phyloP scores from a whole-genome alignment of 176 grass and related monocot genomes.

The Avena insularis region DNA sequence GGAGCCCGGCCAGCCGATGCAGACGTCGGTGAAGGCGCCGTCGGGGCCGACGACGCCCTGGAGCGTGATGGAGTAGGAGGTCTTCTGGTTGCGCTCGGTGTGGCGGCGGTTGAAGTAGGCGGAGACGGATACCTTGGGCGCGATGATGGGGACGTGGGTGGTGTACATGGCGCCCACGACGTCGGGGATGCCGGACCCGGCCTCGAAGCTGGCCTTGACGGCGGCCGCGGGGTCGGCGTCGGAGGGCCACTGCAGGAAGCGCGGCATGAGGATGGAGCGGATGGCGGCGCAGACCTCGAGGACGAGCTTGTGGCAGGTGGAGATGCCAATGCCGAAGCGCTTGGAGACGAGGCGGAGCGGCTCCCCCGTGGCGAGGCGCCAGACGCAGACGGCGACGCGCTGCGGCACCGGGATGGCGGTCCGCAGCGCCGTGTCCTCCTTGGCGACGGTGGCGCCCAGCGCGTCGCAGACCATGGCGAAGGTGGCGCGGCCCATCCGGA shows the following conservation, averaged over 20 bases:
- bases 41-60: slow-evolving; percentile 71
- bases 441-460: slow-evolving; percentile 59
- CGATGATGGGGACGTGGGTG: slow-evolving; percentile 76
- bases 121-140: slow-evolving; percentile 59
- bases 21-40: slow-evolving; percentile 69
- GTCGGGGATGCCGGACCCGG: slow-evolving; percentile 40
- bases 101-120: slow-evolving; percentile 68
- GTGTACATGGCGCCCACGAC: slow-evolving; percentile 69
- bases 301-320: slow-evolving; percentile 81
- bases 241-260: slow-evolving; percentile 64
- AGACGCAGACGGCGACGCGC: slow-evolving; percentile 69
- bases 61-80: slow-evolving; percentile 71
- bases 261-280: slow-evolving; percentile 61
- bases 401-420: slow-evolving; percentile 64
- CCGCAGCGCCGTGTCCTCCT: slow-evolving; percentile 77
- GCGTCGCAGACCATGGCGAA: slow-evolving; percentile 67
- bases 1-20: slow-evolving; percentile 72
- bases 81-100: slow-evolving; percentile 68
- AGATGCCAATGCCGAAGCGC: slow-evolving; percentile 76
- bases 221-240: background rate
- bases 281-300: slow-evolving; percentile 72
- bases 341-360: slow-evolving; percentile 73
- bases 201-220: slow-evolving; percentile 51
- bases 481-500: slow-evolving; percentile 66
- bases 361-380: slow-evolving; percentile 65